phyloP scores from a whole-genome alignment of 805 yeast species.

The Lachancea fermentati region DNA sequence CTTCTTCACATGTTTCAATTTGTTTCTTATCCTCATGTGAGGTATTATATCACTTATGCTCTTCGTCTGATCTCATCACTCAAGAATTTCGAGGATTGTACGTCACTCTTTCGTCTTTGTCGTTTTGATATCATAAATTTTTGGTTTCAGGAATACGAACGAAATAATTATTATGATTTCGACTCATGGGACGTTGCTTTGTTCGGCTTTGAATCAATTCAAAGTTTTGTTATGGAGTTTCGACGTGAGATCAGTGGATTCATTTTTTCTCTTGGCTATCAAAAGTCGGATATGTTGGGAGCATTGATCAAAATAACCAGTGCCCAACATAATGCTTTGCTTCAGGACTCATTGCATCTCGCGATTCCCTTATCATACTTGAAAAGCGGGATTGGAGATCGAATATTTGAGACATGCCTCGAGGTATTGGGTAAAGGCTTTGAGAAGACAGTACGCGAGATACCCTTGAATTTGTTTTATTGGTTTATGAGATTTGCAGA shows the following conservation, averaged over 20 bases:
- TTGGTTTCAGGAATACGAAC: constrained; percentile 13
- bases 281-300: constrained; percentile 9
- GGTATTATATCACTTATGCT: constrained; percentile 15
- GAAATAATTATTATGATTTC: neutral
- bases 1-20: constrained; percentile 14
- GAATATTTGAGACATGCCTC: constrained; percentile 10
- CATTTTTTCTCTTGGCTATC: constrained; percentile 15
- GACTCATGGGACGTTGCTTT: constrained; percentile 16
- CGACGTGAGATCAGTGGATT: constrained; percentile 17
- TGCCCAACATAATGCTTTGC: constrained; percentile 10
- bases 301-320: constrained; percentile 6
- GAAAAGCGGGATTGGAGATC: constrained; percentile 10
- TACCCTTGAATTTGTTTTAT: constrained; percentile 6
- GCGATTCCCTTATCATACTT: constrained; percentile 18
- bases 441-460: neutral
- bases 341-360: constrained; percentile 13
- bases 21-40: constrained; percentile 14
- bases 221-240: constrained; percentile 14
- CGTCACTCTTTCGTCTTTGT: constrained; percentile 20
- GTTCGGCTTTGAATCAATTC: constrained; percentile 18
- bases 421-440: constrained; percentile 12
- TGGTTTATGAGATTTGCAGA: constrained; percentile 9
- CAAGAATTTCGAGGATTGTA: constrained; percentile 1
- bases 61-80: constrained; percentile 9
- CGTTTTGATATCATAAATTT: constrained; percentile 19